Evolutionary conservation across 2,329 filamentous ascomycete genomes (phyloP), one percentile per base, ranked within the genome.

Genomic region (Taxawa tesnikishii): DNA sequence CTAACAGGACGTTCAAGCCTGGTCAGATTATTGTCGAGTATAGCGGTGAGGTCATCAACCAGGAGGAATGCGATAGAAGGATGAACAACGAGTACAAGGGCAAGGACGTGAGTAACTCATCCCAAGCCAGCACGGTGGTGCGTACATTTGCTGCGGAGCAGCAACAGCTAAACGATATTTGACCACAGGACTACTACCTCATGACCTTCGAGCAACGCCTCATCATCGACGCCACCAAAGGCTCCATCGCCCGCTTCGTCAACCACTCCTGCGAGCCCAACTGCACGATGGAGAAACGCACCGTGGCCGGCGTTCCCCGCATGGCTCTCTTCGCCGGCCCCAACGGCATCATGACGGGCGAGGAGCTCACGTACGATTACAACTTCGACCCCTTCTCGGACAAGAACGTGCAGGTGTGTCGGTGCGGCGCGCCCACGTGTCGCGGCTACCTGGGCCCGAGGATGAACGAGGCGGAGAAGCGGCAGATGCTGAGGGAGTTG

Each of bases 121-220:
- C 10, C 9, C 6, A 8, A 23, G n/a, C 8, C 5, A 15, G 21
- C 17, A 23, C 12, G 6, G 15, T 11, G 6, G 19, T 23, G 3
- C 8, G 19, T 19, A 14, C 16, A 12, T n/a, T 26, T 28, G 8
- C 31, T 40, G 26, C 38, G 28, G 15, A n/a, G n/a, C n/a, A n/a
- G n/a, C n/a, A n/a, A n/a, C n/a, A n/a, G n/a, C n/a, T n/a, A n/a
- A n/a, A n/a, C n/a, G n/a, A n/a, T n/a, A n/a, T n/a, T n/a, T n/a
- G n/a, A n/a, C n/a, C 26, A 13, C 45, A 94, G 83, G 94, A 85
- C 58, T 96, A 94, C 58, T 98, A 98, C 56, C 67, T 98, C 30
- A 98, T 98, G 90, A 85, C 84, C 34, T 94, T 96, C 53, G 87
- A 96, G 51, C 85, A 94, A 56, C 90, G 92, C 56, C 90, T 96